Evolutionary conservation across 1,284 basidiomycete genomes (phyloP).

Genomic region (Ustilago hordei): DNA sequence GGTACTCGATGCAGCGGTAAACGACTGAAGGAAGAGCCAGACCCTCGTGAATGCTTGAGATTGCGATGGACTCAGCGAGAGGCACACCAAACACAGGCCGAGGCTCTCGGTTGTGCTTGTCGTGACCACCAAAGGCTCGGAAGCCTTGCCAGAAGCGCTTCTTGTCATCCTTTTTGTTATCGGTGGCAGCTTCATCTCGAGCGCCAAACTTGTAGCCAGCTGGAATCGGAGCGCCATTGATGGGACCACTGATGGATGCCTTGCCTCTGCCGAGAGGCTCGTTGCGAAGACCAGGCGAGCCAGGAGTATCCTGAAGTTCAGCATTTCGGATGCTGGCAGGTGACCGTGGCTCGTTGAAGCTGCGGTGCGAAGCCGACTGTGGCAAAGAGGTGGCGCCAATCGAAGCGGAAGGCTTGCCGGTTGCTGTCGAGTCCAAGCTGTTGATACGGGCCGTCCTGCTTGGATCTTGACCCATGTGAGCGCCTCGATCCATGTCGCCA

Average conservation of each 20-base stretch:
- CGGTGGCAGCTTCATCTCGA: conserved; percentile 38
- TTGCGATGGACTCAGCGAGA: conserved; percentile 85
- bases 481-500: conserved; percentile 18
- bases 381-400: conserved; percentile 26
- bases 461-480: conserved; percentile 17
- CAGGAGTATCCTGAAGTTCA: conserved; percentile 36
- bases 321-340: conserved; percentile 20
- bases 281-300: conserved; percentile 36
- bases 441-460: conserved; percentile 27
- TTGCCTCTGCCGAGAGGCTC: conserved; percentile 33
- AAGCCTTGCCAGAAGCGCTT: conserved; percentile 65
- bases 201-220: conserved; percentile 83
- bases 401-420: conserved; percentile 23
- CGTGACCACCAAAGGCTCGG: conserved; percentile 44
- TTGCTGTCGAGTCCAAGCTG: conserved; percentile 37
- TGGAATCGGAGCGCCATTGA: conserved; percentile 86
- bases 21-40: conserved; percentile 92
- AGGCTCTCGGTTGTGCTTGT: conserved; percentile 48
- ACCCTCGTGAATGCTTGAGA: conserved; percentile 78
- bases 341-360: conserved; percentile 42
- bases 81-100: conserved; percentile 86
- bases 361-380: conserved; percentile 41
- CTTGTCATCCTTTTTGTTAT: conserved; percentile 61
- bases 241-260: conserved; percentile 86
- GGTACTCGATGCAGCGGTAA: conserved; percentile 79